Conservation (phyloP, 768 basidiomycete genomes). For the Clathrus columnatus region DNA sequence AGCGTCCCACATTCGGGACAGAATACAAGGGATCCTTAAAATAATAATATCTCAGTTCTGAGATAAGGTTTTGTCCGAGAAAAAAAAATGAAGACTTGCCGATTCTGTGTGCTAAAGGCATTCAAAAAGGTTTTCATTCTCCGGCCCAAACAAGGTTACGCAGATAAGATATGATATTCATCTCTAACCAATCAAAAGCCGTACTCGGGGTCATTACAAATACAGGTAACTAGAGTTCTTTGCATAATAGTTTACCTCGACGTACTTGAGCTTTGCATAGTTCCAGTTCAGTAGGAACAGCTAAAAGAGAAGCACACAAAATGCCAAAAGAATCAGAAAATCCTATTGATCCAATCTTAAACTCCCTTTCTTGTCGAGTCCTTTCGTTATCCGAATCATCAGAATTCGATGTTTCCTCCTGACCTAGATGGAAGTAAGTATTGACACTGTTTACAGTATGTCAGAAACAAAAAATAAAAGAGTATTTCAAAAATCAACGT, state of each 20-base stretch:
- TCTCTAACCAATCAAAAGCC: too few species aligned
- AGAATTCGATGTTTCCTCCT: conserved; percentile 44
- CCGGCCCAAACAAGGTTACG: too few species aligned
- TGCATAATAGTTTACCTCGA: conserved; percentile 65
- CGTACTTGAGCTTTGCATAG: conserved; percentile 67
- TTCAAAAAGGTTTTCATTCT: background rate
- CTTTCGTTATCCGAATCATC: conserved; percentile 41
- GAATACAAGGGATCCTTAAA: conserved; percentile 80
- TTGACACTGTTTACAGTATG: conserved; percentile 62
- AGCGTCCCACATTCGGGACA: conserved; percentile 91
- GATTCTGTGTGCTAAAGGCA: background rate
- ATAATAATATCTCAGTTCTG: background rate
- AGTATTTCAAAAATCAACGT: conserved; percentile 23
- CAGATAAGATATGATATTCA: too few species aligned
- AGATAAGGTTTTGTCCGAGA: background rate
- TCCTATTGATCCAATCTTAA: conserved; percentile 85
- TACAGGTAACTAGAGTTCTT: conserved; percentile 42
- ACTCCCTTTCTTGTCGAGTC: conserved; percentile 71
- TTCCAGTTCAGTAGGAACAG: conserved; percentile 66
- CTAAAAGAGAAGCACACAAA: conserved; percentile 50
- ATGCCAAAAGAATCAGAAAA: conserved; percentile 77
- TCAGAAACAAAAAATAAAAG: conserved; percentile 5
- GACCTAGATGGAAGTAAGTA: conserved; percentile 76
- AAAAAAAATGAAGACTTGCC: background rate
- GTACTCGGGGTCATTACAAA: too few species aligned